Base-by-base conservation (phyloP, 2,329 filamentous ascomycete genomes). In the Trichoderma hamatum region DNA sequence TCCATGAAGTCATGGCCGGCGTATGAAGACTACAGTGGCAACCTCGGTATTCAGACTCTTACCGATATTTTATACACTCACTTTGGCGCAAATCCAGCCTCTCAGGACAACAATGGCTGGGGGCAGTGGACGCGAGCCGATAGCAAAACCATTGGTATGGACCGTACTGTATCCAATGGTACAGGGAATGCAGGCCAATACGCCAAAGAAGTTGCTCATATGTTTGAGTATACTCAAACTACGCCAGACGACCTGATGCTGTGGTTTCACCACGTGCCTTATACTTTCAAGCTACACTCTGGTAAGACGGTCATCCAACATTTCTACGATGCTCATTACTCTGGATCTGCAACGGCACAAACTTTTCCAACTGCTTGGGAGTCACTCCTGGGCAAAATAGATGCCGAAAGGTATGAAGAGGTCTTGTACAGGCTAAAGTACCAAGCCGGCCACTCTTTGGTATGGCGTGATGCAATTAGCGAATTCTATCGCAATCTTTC, bases 181-280 rank as follows among this genome's bases (percentile, higher is more conserved):
- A 92, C 90, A 0, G 86, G 88, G 0, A 88, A 84, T 71, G 80
- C 89, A 0, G 89, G 88, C 0, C 89, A 92, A 73, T 93, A 92
- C 74, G 89, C 89, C 0, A 72, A 83, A 0, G 86, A 90, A 70
- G 77, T 92, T 0, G 86, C 87, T 0, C 76, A 80, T 3, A 77
- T 80, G 73, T 92, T 85, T 74, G 90, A 92, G 72, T 78, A 84
- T 54, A 80, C 88, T 21, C 83, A 85, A 16, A 89, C 86, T 0
- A 92, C 90, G 0, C 89, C 90, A 0, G 90, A 92, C 70, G 82
- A 92, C 26, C 80, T 92, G 1, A 77, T 92, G 2, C 81, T 92
- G 2, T 93, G 90, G 90, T 92, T 92, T 79, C 90, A 92, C 76
- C 90, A 93, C 74, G 88, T 92, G 0, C 84, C 85, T 3, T 93